Evolutionary conservation across 345 rosid genomes (phyloP), one percentile per base, ranked within the genome.

Genomic region (Citrus medica): DNA sequence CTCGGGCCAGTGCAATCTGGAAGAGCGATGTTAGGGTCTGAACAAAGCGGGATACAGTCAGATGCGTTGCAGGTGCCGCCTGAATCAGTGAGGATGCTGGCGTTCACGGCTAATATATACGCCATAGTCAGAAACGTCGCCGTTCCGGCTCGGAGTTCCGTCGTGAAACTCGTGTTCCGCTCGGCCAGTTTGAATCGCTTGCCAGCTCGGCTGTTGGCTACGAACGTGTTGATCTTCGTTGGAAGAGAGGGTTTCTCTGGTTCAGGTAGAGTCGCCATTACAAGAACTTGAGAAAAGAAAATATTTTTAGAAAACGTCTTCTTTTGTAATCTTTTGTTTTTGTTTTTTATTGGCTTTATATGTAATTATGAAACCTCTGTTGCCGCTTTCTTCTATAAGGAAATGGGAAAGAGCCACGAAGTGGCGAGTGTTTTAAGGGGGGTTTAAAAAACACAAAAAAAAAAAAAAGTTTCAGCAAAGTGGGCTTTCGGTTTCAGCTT

Each of bases 91-190:
- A 83, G 76, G 77, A 80, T 83, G 77, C 74, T 77, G 0, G 77
- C 71, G 61, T 77, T 80, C 38, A 80, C 79, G 0, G 81, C 86
- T 6, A 80, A 24, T 14, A 83, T 78, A 65, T 74, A 80, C 22
- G 86, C 86, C 77, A 83, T 83, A 55, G 83, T 80, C 33, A 83
- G 81, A 78, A 83, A 83, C 38, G 79, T 69, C 59, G 83, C 68
- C 13, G 81, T 83, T 38, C 85, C 81, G 0, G 81, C 85, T 9
- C 74, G 74, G 9, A 83, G 46, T 69, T 74, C 77, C 5, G 74
- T 83, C 8, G 65, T 79, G 76, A 83, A 77, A 40, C 69, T 80
- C 4, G 81, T 68, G 66, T 69, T 16, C 17, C 79, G 67, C 69
- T 83, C 76, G 0, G 67, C 13, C 3, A 80, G 81, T 65, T 80